A percentile compares a stretch with the other conserved stretches of the same genome.
Evolutionary conservation across 352 stramenopile species (phyloP).

Genomic region (Globisporangium spiculum): DNA sequence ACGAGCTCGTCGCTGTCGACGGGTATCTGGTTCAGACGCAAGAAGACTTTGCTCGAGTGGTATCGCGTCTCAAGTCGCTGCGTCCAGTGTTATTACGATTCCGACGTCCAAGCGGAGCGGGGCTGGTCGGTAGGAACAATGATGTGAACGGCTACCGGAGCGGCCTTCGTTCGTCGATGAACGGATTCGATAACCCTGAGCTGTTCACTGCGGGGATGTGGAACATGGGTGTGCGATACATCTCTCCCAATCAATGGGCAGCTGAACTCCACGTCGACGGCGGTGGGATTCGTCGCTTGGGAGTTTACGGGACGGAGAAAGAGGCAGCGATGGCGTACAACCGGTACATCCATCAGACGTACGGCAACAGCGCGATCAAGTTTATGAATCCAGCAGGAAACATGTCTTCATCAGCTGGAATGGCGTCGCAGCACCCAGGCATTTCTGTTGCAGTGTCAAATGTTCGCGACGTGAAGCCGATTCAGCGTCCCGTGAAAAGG

Average conservation of each 20-base stretch:
- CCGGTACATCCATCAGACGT: constrained; percentile 82
- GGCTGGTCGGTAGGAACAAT: constrained; percentile 34
- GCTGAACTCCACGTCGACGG: constrained; percentile 83
- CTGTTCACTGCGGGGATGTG: constrained; percentile 78
- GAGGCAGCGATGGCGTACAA: constrained; percentile 85
- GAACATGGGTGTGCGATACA: constrained; percentile 81
- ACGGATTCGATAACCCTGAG: constrained; percentile 69
- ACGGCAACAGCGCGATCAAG: constrained; percentile 71
- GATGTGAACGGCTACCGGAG: constrained; percentile 55
- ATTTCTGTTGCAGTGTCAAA: constrained; percentile 52
- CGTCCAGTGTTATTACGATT: constrained; percentile 80
- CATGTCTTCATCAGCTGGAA: constrained; percentile 13
- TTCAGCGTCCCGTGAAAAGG: constrained; percentile 42
- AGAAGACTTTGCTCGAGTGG: constrained; percentile 81
- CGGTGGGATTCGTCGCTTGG: constrained; percentile 72
- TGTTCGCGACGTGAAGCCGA: constrained; percentile 52
- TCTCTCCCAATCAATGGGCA: constrained; percentile 71
- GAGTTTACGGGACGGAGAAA: constrained; percentile 66
- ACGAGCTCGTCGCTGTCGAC: constrained; percentile 84
- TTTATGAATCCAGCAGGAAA: constrained; percentile 84
- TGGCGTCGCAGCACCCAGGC: constrained; percentile 21
- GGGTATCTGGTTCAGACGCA: constrained; percentile 70
- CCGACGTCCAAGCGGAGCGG: constrained; percentile 42
- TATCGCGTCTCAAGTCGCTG: constrained; percentile 79
- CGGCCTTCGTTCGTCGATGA: constrained; percentile 61